Percentiles rank a stretch among this genome's conserved stretches.
Conservation (phyloP, 371 early-diverging fungal genomes). For the Rhizopus stolonifer region DNA sequence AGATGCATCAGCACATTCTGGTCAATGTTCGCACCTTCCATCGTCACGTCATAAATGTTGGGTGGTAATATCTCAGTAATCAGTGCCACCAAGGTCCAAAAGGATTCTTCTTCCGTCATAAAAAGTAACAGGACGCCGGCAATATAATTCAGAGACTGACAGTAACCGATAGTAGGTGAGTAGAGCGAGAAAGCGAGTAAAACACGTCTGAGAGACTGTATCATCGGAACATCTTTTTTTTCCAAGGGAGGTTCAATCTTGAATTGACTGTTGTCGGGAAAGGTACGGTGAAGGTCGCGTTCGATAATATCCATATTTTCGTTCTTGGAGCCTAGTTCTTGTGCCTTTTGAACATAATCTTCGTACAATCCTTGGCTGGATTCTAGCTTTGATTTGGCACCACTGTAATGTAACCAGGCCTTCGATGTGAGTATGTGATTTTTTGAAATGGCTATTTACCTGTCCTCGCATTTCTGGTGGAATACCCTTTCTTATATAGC, state of each 20-base stretch:
- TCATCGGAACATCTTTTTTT: conserved; percentile 51
- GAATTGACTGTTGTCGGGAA: conserved; percentile 75
- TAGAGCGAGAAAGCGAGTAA: conserved; percentile 70
- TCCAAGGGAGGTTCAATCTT: conserved; percentile 21
- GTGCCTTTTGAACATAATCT: conserved; percentile 54
- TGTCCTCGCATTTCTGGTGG: conserved; percentile 74
- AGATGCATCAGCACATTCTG: conserved; percentile 76
- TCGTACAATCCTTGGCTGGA: conserved; percentile 66
- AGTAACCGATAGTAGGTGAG: conserved; percentile 78
- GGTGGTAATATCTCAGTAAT: conserved; percentile 75
- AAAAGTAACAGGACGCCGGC: conserved; percentile 80
- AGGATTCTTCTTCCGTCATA: conserved; percentile 77
- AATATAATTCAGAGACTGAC: conserved; percentile 85
- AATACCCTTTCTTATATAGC: conserved; percentile 83
- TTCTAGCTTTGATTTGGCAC: conserved; percentile 66
- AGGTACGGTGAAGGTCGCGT: conserved; percentile 85
- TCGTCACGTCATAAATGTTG: conserved; percentile 75
- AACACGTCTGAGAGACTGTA: conserved; percentile 68
- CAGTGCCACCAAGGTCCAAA: conserved; percentile 78
- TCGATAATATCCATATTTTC: conserved; percentile 79
- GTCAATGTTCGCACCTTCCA: conserved; percentile 81
- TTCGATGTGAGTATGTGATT: conserved; percentile 15
- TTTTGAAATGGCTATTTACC: conserved; percentile 35
- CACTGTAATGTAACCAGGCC: conserved; percentile 85
- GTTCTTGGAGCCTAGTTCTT: conserved; percentile 47